phyloP scores from a whole-genome alignment of 176 grass and related monocot genomes.

The Oryza coarctata region DNA sequence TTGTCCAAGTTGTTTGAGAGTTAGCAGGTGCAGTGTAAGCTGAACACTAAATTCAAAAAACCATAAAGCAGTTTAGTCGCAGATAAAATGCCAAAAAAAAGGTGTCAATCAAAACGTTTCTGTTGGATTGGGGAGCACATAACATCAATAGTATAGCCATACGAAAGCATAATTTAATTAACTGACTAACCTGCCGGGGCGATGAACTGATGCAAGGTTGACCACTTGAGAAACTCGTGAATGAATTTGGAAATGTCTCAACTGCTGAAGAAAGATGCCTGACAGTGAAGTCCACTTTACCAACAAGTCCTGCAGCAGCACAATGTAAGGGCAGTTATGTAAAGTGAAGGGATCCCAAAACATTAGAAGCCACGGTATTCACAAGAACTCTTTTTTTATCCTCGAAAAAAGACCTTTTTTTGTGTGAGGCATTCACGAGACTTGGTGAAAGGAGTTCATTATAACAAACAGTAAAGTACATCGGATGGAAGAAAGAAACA shows the following conservation, averaged over 20 bases:
- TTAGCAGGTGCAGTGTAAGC: slow-evolving; percentile 63
- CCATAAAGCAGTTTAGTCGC: slow-evolving; percentile 5
- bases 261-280: slow-evolving; percentile 90
- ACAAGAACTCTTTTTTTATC: background rate
- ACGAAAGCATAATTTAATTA: background rate
- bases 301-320: slow-evolving; percentile 65
- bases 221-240: slow-evolving; percentile 57
- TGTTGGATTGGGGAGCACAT: background rate
- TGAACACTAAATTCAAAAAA: slow-evolving; percentile 58
- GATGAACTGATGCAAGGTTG: slow-evolving; percentile 73
- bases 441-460: background rate
- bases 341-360: background rate
- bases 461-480: background rate
- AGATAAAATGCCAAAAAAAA: slow-evolving; percentile 15
- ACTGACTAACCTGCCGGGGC: slow-evolving; percentile 43
- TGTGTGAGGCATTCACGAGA: background rate
- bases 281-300: slow-evolving; percentile 98
- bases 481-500: background rate
- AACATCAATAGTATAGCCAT: background rate
- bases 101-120: background rate
- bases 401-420: background rate
- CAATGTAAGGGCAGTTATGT: slow-evolving; percentile 19
- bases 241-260: slow-evolving; percentile 66
- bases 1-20: slow-evolving; percentile 93
- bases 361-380: background rate